Evolutionary conservation across 2,329 filamentous ascomycete species (phyloP).

Genomic region (Setomelanomma holmii): DNA sequence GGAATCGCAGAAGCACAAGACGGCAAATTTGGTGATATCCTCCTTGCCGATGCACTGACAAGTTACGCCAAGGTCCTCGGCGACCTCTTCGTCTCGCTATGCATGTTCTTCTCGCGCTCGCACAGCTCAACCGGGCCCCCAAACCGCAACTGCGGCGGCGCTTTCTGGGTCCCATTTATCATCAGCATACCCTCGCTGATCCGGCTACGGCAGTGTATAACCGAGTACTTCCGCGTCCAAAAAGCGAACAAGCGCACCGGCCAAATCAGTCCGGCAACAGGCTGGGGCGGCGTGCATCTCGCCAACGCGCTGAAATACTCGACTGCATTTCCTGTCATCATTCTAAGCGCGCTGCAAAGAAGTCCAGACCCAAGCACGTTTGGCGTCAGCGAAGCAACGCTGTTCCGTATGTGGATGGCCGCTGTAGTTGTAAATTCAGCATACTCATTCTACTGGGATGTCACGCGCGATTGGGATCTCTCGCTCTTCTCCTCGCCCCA

Average conservation of each 20-base stretch:
- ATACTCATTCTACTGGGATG: slow-evolving; percentile 99
- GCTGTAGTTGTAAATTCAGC: slow-evolving; percentile 82
- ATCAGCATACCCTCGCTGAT: slow-evolving; percentile 84
- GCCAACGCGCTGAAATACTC: slow-evolving; percentile 95
- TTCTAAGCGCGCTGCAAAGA: slow-evolving; percentile 77
- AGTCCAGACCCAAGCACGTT: slow-evolving; percentile 61
- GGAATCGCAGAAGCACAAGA: slow-evolving; percentile 85
- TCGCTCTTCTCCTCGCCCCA: slow-evolving; percentile 72
- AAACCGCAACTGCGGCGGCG: slow-evolving; percentile 81
- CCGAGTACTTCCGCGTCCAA: slow-evolving; percentile 79
- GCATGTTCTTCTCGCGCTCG: slow-evolving; percentile 82
- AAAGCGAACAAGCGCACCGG: slow-evolving; percentile 55
- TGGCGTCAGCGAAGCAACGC: slow-evolving; percentile 61
- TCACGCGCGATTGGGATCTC: slow-evolving; percentile 95
- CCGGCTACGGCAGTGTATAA: slow-evolving; percentile 89
- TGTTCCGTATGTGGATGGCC: slow-evolving; percentile 67
- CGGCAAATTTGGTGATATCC: slow-evolving; percentile 92
- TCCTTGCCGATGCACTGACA: slow-evolving; percentile 92
- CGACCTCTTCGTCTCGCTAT: slow-evolving; percentile 85
- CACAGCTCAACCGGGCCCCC: slow-evolving; percentile 80
- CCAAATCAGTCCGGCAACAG: slow-evolving; percentile 55
- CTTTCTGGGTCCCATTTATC: slow-evolving; percentile 80
- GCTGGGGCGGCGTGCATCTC: slow-evolving; percentile 85
- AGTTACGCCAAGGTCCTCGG: slow-evolving; percentile 92
- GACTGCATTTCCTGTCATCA: slow-evolving; percentile 90